Evolutionary conservation across 768 basidiomycete species (phyloP), one percentile per base, ranked within the genome.

Genomic region (Holtermanniella nyarrowii): DNA sequence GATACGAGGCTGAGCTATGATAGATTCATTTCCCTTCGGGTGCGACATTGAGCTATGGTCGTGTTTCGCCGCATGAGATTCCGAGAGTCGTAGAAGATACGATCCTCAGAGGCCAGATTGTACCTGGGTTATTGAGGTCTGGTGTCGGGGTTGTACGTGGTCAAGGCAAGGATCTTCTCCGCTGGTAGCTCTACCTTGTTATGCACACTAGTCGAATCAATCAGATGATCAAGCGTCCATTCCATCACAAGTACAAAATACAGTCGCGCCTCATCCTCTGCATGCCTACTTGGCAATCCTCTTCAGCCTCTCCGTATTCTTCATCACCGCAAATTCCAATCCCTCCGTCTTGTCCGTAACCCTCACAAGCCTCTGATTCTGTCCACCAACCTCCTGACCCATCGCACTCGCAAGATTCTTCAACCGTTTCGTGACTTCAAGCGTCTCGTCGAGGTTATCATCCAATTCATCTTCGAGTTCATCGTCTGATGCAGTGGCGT

Each of bases 391-490:
- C 68, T 96, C 91, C 54, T 86, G 79, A 42, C 86, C 84, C 83
- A 88, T 88, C 3, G 85, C 82, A 55, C 77, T 77, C 4, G 85
- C 86, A 18, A 91, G 74, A 2, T 82, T 80, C 72, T 85, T 87
- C 54, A 95, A 76, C 43, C 81, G 76, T 73, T 82, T 85, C 1
- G 86, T 80, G 47, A 84, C 79, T 46, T 82, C 82, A 27, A 79
- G 74, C 53, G 93, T 85, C 71, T 93, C 89, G 66, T 86, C 82
- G 22, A 99, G 74, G 69, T 97, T 96, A 57, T 79, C 81, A 62
- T 96, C 93, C 31, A 99, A 63, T 72, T 97, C 90, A 61, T 96
- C 85, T 74, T 99, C 93, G 1, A 93, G 59, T 72, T 91, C 89
- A 60, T 97, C 90, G 63, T 99, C 93, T 4, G 85, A 87, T 2